Percentiles rank a stretch among this genome's conserved stretches.
These are phyloP conservation scores for Coprinopsis cinerea DNA, from an alignment of 768 basidiomycete species.

Conservation along the genomic window DNA sequence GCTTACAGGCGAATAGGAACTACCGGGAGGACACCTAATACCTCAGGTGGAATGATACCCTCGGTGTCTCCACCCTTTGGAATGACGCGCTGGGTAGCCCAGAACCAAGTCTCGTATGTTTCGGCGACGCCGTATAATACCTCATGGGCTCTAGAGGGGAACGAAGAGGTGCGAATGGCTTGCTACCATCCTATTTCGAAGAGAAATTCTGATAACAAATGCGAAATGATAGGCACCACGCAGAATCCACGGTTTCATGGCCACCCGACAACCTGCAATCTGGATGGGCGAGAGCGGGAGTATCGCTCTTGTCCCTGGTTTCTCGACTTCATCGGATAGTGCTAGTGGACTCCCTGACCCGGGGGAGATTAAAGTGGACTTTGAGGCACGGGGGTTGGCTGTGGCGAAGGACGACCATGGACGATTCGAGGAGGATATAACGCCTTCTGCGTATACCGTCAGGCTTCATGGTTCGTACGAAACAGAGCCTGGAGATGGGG, in stretches of 20 bases:
- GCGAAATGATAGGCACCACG: not conserved
- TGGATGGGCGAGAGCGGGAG: conserved; percentile 84
- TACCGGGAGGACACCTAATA: conserved; percentile 64
- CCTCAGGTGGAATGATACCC: conserved; percentile 74
- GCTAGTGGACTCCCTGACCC: too few species aligned
- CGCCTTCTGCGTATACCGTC: conserved; percentile 51
- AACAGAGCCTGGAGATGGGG: conserved; percentile 48
- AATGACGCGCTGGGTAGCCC: conserved; percentile 84
- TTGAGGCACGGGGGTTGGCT: conserved; percentile 53
- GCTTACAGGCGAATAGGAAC: conserved; percentile 55
- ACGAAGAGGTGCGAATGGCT: not conserved
- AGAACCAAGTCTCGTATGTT: conserved; percentile 72
- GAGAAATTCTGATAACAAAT: not conserved
- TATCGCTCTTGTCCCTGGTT: conserved; percentile 55
- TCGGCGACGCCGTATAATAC: conserved; percentile 65
- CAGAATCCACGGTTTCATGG: conserved; percentile 68
- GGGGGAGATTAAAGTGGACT: conserved; percentile 38
- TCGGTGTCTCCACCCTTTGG: conserved; percentile 73
- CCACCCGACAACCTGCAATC: conserved; percentile 79
- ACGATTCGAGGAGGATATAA: conserved; percentile 51
- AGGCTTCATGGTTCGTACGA: too few species aligned
- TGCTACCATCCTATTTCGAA: not conserved
- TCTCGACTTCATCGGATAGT: conserved; percentile 16
- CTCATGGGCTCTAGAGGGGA: conserved; percentile 7
- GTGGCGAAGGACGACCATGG: conserved; percentile 14